Evolutionary conservation across 2,329 filamentous ascomycete genomes (phyloP), one percentile per base, ranked within the genome.

Genomic region (Sarocladiaceae sp.): DNA sequence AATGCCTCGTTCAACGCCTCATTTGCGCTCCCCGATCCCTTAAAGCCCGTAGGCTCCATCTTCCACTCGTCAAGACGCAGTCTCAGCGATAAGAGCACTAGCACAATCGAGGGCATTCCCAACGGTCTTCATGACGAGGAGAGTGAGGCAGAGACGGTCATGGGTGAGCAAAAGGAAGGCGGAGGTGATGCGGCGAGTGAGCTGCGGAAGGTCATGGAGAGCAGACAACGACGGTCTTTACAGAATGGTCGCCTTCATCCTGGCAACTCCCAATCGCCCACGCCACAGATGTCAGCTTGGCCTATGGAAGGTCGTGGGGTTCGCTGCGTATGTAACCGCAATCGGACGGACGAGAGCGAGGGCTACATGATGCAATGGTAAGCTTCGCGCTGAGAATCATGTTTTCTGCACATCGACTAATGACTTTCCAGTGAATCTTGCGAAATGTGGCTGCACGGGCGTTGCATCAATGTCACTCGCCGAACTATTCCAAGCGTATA

Each of bases 361-460:
- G 71, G 70, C 53, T 82, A 82, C 58, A 77, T 86, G 75, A 75
- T 86, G 53, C 80, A 84, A 66, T 86, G 83, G 83, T 86, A 72
- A 55, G 77, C 23, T 47, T 23, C 23, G 28, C 54, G 11, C 39
- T 50, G 10, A 26, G 50, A 8, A 23, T 15, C 23, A n/a, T 35
- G 22, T 47, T 29, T 36, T 28, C 17, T 51, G 40, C 25, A 46
- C 44, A 46, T 52, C 37, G 6, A 40, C 18, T 22, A 53, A 54
- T 51, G 36, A 55, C 44, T 18, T 36, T 25, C 49, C 58, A 86
- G 82, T 60, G 78, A 84, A 66, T 82, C 80, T 22, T 86, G 83
- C 62, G 82, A 85, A 59, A 78, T 83, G 71, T 83, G 78, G 75
- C 76, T 85, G 26, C 83, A 86, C 61, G 80, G 79, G n/a, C 73